Conservation (phyloP, 2,329 filamentous ascomycete species). For the Xylaria sp. region DNA sequence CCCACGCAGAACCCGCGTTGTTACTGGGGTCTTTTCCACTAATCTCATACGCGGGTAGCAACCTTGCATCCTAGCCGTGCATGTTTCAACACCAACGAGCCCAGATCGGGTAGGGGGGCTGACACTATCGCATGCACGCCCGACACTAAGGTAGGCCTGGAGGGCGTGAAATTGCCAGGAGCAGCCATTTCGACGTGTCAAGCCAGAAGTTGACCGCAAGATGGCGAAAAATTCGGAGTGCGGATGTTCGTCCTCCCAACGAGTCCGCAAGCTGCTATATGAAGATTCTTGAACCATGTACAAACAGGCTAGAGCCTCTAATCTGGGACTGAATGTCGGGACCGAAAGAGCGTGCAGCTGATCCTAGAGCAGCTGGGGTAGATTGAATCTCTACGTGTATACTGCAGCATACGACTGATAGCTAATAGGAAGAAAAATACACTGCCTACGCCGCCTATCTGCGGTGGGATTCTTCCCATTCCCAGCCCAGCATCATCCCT, state of each 20-base stretch:
- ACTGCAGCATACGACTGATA: no score
- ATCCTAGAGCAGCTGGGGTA: constrained; percentile 22
- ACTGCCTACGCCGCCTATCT: background rate
- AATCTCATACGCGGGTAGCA: constrained; percentile 27
- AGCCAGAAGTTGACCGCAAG: background rate
- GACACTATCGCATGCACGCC: constrained; percentile 24
- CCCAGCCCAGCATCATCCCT: constrained; percentile 11
- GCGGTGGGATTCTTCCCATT: constrained; percentile 19
- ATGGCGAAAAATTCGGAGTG: background rate
- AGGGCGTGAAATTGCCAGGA: constrained; percentile 12
- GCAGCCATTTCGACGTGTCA: background rate
- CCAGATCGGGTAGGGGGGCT: constrained; percentile 31
- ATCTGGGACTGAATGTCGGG: constrained; percentile 21
- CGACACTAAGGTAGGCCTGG: constrained; percentile 9
- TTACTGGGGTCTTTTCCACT: constrained; percentile 16
- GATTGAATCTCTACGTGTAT: background rate
- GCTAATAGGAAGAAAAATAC: constrained; percentile 16
- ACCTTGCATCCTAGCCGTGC: constrained; percentile 29
- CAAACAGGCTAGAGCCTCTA: background rate
- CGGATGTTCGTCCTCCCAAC: background rate
- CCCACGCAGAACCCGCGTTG: no score
- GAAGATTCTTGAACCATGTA: constrained; percentile 4
- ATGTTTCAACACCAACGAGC: constrained; percentile 26
- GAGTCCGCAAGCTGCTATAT: constrained; percentile 2
- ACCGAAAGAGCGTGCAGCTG: constrained; percentile 23